phyloP scores from a whole-genome alignment of 106 monocot genomes.

The Apostasia shenzhenica region DNA sequence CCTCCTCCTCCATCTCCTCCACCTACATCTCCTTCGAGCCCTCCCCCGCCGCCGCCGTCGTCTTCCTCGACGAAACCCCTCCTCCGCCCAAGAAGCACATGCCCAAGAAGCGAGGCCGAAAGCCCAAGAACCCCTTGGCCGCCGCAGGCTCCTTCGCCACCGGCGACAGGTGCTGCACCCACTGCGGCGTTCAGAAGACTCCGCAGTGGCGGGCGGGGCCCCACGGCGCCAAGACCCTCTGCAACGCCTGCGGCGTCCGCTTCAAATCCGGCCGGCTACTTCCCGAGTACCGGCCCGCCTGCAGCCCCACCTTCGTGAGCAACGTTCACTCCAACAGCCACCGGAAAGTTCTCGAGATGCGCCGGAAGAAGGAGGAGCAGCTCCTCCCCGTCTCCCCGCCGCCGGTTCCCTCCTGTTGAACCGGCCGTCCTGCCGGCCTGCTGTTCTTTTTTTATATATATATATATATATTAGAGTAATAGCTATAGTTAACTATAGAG shows the following conservation, averaged over 20 bases:
- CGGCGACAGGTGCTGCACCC: slow-evolving; percentile 59
- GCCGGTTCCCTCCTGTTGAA: slow-evolving; percentile 3
- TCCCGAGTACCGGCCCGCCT: slow-evolving; percentile 62
- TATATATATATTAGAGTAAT: too few relatives aligned
- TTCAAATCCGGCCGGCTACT: slow-evolving; percentile 83
- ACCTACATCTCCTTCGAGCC: slow-evolving; percentile 8
- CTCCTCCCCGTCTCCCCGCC: not conserved
- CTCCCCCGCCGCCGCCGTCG: not conserved
- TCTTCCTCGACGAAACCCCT: slow-evolving; percentile 4
- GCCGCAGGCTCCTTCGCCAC: not conserved
- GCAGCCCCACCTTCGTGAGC: slow-evolving; percentile 27
- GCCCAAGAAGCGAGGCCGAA: slow-evolving; percentile 9
- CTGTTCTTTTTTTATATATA: too few relatives aligned
- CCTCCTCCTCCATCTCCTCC: not conserved
- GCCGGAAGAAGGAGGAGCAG: slow-evolving; percentile 9
- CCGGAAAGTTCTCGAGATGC: slow-evolving; percentile 28
- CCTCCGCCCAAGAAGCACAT: not conserved
- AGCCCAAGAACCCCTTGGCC: slow-evolving; percentile 16
- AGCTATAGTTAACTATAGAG: too few relatives aligned
- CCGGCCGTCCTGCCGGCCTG: too few relatives aligned
- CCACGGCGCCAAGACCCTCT: slow-evolving; percentile 68
- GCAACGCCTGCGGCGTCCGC: slow-evolving; percentile 92
- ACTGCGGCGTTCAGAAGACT: slow-evolving; percentile 88
- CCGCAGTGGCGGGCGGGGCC: slow-evolving; percentile 92
- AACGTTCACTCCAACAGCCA: slow-evolving; percentile 32